Percentiles rank a stretch among this genome's conserved stretches.
phyloP scores from a whole-genome alignment of 176 grass and related monocot genomes.

The Musa itinerans region DNA sequence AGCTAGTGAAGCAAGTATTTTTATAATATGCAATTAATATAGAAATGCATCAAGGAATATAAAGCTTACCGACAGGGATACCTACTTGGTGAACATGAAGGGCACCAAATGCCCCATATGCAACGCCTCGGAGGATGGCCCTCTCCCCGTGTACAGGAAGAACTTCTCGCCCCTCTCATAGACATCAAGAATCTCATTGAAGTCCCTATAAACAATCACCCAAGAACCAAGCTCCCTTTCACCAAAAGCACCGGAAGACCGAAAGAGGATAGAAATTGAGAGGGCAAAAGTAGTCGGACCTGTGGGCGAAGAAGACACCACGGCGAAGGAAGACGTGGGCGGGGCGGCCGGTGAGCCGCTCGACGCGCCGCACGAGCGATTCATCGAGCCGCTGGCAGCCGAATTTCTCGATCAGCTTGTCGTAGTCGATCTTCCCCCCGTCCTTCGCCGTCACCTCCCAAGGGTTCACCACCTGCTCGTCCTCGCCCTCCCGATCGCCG shows the following conservation, averaged over 20 bases:
- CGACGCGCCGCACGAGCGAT: slow-evolving; percentile 42
- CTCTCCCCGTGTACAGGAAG: slow-evolving; percentile 88
- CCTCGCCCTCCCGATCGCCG: neutral
- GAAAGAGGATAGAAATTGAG: neutral
- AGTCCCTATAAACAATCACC: slow-evolving; percentile 39
- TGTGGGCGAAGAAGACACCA: slow-evolving; percentile 90
- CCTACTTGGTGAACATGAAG: slow-evolving; percentile 98
- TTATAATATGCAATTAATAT: neutral
- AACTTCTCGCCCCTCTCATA: slow-evolving; percentile 74
- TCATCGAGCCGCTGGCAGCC: slow-evolving; percentile 68
- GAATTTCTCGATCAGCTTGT: slow-evolving; percentile 92
- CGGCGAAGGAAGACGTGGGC: slow-evolving; percentile 75
- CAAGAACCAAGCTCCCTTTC: neutral
- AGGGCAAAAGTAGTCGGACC: slow-evolving; percentile 13
- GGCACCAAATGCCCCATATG: slow-evolving; percentile 86
- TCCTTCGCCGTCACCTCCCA: slow-evolving; percentile 87
- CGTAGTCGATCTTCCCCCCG: slow-evolving; percentile 78
- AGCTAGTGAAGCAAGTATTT: neutral
- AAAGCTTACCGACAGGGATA: neutral
- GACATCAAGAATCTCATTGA: slow-evolving; percentile 60
- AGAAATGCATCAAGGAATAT: neutral
- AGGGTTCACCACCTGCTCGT: slow-evolving; percentile 77
- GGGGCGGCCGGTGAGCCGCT: slow-evolving; percentile 35
- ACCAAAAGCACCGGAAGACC: neutral
- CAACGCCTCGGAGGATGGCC: slow-evolving; percentile 76